These are phyloP conservation scores for Fusarium papillatum DNA, from an alignment of 2,329 filamentous ascomycete species.

Conservation along the genomic window DNA sequence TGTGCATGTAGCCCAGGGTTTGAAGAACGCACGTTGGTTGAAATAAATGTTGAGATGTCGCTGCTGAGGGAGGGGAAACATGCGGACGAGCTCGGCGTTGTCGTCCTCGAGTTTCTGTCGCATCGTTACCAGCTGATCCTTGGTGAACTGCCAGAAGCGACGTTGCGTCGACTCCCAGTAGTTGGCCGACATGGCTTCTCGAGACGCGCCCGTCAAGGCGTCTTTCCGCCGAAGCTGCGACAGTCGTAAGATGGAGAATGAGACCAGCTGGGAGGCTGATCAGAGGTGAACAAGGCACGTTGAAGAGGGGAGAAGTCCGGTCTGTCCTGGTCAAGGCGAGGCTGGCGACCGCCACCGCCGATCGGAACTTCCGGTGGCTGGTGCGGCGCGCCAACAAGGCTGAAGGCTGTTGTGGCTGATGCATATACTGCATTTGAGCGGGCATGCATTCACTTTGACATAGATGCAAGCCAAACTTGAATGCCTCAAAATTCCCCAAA, in stretches of 20 bases:
- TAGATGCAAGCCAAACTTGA: neutral
- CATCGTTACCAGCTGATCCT: conserved; percentile 81
- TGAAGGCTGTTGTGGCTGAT: neutral
- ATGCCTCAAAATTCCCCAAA: neutral
- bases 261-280: conserved; percentile 18
- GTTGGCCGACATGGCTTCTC: conserved; percentile 83
- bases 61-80: conserved; percentile 86
- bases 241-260: neutral
- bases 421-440: neutral
- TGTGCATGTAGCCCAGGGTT: neutral
- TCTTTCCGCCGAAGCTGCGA: conserved; percentile 1
- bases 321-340: conserved; percentile 15
- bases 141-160: conserved; percentile 91
- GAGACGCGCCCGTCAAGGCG: conserved; percentile 23
- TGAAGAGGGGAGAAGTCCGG: conserved; percentile 8
- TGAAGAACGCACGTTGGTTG: conserved; percentile 78
- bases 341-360: conserved; percentile 26
- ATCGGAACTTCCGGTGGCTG: conserved; percentile 30
- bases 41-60: conserved; percentile 93
- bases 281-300: neutral
- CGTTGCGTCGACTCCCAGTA: conserved; percentile 97
- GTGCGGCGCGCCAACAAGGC: neutral
- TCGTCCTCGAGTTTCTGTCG: conserved; percentile 84
- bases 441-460: neutral
- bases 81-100: conserved; percentile 79